Evolutionary conservation across 495 filamentous ascomycete species (phyloP).

Genomic region (Lophiotrema nucula): DNA sequence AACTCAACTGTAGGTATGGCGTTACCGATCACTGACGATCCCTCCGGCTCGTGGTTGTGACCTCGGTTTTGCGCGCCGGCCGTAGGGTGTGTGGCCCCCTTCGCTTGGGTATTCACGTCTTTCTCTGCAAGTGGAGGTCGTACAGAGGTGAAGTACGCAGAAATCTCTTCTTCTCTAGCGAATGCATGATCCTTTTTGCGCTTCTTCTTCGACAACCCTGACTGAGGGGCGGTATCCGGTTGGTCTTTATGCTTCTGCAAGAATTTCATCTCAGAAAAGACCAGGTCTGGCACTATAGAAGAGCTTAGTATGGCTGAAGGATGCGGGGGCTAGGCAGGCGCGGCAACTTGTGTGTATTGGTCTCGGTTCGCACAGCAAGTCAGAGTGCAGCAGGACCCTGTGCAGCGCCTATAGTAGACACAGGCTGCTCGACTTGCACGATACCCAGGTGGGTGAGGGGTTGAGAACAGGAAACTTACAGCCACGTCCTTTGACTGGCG

Average conservation of each 20-base stretch:
- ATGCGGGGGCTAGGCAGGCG: constrained; percentile 18
- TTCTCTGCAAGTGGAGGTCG: constrained; percentile 33
- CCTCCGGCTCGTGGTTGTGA: constrained; percentile 9
- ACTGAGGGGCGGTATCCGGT: constrained; percentile 24
- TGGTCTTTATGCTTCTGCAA: constrained; percentile 45
- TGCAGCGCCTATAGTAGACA: too few relatives aligned
- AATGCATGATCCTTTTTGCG: constrained; percentile 36
- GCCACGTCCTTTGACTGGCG: constrained; percentile 50
- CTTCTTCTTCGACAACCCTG: constrained; percentile 22
- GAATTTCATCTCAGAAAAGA: constrained; percentile 69
- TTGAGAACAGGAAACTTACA: constrained; percentile 47
- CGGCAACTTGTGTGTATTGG: too few relatives aligned
- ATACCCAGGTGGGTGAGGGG: too few relatives aligned
- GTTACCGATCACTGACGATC: constrained; percentile 19
- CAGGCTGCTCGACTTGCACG: too few relatives aligned
- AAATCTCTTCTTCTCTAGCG: constrained; percentile 41
- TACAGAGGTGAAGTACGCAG: constrained; percentile 41
- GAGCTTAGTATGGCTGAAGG: constrained; percentile 18
- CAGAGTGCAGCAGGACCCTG: too few relatives aligned
- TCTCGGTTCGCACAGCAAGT: too few relatives aligned
- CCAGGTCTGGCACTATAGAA: constrained; percentile 58
- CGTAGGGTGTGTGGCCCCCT: constrained; percentile 6
- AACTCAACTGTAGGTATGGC: constrained; percentile 35
- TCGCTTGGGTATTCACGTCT: constrained; percentile 35
- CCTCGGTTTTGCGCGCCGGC: background rate